A percentile compares a stretch with the other conserved stretches of the same genome.
phyloP scores from a whole-genome alignment of 1,139 yeast genomes.

The Protomyces inouyei region DNA sequence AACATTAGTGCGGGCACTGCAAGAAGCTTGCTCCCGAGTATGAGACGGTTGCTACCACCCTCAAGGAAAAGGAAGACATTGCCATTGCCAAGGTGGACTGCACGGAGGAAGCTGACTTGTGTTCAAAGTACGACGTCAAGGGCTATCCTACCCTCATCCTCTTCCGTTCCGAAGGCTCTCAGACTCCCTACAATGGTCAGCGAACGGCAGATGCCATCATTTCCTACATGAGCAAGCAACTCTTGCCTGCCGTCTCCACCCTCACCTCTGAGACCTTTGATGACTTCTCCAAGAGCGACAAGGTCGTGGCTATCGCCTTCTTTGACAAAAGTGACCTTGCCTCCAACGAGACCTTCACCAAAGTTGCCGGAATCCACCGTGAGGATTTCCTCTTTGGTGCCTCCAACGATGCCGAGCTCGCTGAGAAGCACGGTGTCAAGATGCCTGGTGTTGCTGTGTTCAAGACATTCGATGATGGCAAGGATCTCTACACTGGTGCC shows the following conservation, averaged over 20 bases:
- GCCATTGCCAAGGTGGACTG: constrained; percentile 90
- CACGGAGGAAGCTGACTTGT: constrained; percentile 75
- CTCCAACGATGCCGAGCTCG: constrained; percentile 48
- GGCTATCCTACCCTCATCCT: constrained; percentile 93
- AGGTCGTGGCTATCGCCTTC: constrained; percentile 53
- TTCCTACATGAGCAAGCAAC: constrained; percentile 72
- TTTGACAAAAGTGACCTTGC: constrained; percentile 41
- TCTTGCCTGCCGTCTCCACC: constrained; percentile 73
- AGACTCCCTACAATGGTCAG: constrained; percentile 66
- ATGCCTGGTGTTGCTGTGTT: constrained; percentile 50
- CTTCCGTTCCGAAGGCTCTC: constrained; percentile 56
- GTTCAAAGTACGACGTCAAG: constrained; percentile 65
- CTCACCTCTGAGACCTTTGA: constrained; percentile 50
- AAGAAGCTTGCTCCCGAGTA: constrained; percentile 89
- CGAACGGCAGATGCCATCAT: constrained; percentile 76
- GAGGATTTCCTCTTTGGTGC: constrained; percentile 61
- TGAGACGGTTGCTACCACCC: constrained; percentile 71
- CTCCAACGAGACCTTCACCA: constrained; percentile 49
- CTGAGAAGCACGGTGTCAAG: constrained; percentile 46
- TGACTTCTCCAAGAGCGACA: constrained; percentile 46
- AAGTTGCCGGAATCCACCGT: constrained; percentile 55
- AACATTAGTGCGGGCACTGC: constrained; percentile 64
- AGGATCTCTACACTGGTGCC: constrained; percentile 43
- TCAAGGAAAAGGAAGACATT: constrained; percentile 57
- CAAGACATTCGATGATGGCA: constrained; percentile 47